Evolutionary conservation across 805 yeast genomes (phyloP), one percentile per base, ranked within the genome.

Genomic region (Kodamaea leandrae): DNA sequence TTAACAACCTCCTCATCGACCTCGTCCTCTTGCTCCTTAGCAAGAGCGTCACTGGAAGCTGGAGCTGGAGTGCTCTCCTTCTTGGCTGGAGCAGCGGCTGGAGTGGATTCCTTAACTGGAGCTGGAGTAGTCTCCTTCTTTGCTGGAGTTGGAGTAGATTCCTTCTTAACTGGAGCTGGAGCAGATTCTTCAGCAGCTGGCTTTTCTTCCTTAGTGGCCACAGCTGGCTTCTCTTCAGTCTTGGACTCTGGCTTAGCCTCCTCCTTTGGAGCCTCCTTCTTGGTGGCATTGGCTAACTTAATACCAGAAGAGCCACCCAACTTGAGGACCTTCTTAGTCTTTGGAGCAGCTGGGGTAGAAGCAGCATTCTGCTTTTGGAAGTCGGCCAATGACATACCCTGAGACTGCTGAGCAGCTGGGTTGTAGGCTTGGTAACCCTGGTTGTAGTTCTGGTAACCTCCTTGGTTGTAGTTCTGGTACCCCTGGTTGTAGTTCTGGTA

Each of bases 1-100:
- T 78, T 82, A 49, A 93, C 88, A 49, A 90, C 78, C 53, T 83
- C 93, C 57, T 86, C 86, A 61, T 91, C 96, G 43, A 90, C 74
- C 55, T 77, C 79, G 27, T 85, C 91, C 59, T 85, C 95, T 63
- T 81, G 88, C 57, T 82, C 87, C 50, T 76, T 79, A 50, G 66
- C 68, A 24, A 81, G 52, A 5, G 77, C 71, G 45, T 78, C 87
- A 43, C 51, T 56, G 28, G 44, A 48, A 20, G 53, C 41, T 12
- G 53, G 24, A 12, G 43, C 29, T 15, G 55, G 43, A 23, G 59
- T 45, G 14, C 46, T 42, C 7, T 46, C 29, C 42, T 48, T 26
- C 14, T 26, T 47, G 39, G 44, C 26, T 8, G 53, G 42, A n/a
- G n/a, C n/a, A n/a, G n/a, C n/a, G n/a, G n/a, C n/a, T 37, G 51